phyloP scores from a whole-genome alignment of 2,329 filamentous ascomycete species.

The Aureobasidium leucospermi region DNA sequence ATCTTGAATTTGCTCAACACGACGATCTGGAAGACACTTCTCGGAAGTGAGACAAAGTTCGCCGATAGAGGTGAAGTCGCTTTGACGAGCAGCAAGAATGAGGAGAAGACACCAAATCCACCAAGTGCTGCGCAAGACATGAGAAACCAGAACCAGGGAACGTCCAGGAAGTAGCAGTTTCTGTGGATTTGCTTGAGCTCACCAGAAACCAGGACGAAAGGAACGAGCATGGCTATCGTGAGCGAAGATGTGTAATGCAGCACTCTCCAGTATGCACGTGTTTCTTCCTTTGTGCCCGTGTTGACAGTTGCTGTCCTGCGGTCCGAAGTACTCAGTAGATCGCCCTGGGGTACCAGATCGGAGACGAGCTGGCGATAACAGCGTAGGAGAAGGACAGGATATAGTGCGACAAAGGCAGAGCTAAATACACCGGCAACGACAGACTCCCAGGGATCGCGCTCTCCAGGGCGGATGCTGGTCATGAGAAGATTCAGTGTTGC shows the following conservation, averaged over 20 bases:
- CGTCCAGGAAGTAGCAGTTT: conserved; percentile 49
- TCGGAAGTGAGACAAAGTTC: conserved; percentile 43
- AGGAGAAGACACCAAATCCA: conserved; percentile 41
- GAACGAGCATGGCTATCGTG: conserved; percentile 42
- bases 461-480: conserved; percentile 38
- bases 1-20: conserved; percentile 42
- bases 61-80: conserved; percentile 45
- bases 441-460: conserved; percentile 45
- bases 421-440: conserved; percentile 47
- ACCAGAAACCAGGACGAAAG: conserved; percentile 43
- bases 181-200: conserved; percentile 42
- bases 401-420: conserved; percentile 44
- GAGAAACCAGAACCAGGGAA: conserved; percentile 51
- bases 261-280: conserved; percentile 44
- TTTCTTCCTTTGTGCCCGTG: conserved; percentile 37
- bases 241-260: conserved; percentile 47
- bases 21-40: conserved; percentile 42
- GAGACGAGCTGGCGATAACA: conserved; percentile 43
- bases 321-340: conserved; percentile 29
- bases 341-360: conserved; percentile 37
- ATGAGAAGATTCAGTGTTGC: conserved; percentile 46
- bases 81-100: conserved; percentile 42
- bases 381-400: conserved; percentile 44
- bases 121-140: conserved; percentile 42
- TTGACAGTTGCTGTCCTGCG: conserved; percentile 21